Evolutionary conservation across 2,329 filamentous ascomycete species (phyloP).

Genomic region (Aspergillus pseudonomiae): DNA sequence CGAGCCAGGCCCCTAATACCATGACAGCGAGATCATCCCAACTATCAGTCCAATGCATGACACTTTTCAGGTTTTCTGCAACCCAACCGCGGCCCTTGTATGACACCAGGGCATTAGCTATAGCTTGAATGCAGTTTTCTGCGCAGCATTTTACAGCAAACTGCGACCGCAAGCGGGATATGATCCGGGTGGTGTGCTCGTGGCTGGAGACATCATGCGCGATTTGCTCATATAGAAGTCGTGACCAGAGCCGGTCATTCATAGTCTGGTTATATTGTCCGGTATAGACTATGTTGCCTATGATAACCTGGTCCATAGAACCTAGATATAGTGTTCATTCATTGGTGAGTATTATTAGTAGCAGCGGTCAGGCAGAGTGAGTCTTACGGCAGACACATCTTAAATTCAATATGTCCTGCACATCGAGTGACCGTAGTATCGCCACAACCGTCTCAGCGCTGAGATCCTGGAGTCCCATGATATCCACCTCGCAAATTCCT

Average conservation of each 20-base stretch:
- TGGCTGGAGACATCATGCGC: not conserved
- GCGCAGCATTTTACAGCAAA: not conserved
- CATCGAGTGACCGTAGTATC: not conserved
- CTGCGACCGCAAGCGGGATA: not conserved
- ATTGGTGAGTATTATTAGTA: not conserved
- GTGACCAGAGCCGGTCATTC: not conserved
- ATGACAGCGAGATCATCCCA: not conserved
- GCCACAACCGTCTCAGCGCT: not conserved
- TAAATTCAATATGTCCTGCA: not conserved
- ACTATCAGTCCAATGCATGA: not conserved
- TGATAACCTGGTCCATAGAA: not conserved
- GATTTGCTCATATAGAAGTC: not conserved
- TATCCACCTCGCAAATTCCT: not conserved
- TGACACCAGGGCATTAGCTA: not conserved
- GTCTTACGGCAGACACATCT: slow-evolving; percentile 8
- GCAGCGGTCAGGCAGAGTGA: not conserved
- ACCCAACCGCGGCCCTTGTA: slow-evolving; percentile 1
- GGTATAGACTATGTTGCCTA: not conserved
- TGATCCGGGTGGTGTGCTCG: not conserved
- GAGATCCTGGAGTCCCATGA: not conserved
- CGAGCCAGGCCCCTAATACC: slow-evolving; percentile 7
- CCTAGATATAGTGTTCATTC: not conserved
- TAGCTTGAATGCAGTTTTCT: not conserved
- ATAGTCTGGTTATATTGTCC: not conserved
- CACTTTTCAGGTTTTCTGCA: not conserved